These are phyloP conservation scores for Hypoxylon sp. DNA, from an alignment of 2,329 filamentous ascomycete genomes.

Conservation along the genomic window DNA sequence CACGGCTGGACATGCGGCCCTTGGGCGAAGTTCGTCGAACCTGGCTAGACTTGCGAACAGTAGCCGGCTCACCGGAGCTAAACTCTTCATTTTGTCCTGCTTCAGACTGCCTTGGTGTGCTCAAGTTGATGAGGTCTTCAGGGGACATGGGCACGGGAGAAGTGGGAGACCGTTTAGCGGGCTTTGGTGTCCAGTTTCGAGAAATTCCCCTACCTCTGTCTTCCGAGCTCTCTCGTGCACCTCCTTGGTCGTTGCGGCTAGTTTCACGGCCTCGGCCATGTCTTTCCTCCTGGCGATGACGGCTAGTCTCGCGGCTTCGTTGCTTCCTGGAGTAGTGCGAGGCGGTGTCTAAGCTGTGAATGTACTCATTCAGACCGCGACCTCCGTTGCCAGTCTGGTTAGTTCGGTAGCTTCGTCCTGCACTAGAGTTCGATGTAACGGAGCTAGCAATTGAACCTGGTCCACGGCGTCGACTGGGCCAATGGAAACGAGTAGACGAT, in stretches of 20 bases:
- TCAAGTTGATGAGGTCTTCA: slow-evolving; percentile 80
- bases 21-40: slow-evolving; percentile 52
- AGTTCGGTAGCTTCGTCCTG: slow-evolving; percentile 65
- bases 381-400: slow-evolving; percentile 64
- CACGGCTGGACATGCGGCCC: slow-evolving; percentile 60
- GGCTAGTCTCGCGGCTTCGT: slow-evolving; percentile 69
- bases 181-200: slow-evolving; percentile 75
- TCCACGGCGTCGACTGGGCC: slow-evolving; percentile 68
- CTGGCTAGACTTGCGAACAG: slow-evolving; percentile 61
- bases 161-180: slow-evolving; percentile 88
- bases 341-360: slow-evolving; percentile 86
- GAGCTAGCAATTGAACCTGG: slow-evolving; percentile 71
- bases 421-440: slow-evolving; percentile 69
- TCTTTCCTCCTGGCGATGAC: slow-evolving; percentile 61
- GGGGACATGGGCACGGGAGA: slow-evolving; percentile 96
- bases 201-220: slow-evolving; percentile 77
- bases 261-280: slow-evolving; percentile 61
- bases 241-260: slow-evolving; percentile 65
- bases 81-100: slow-evolving; percentile 50
- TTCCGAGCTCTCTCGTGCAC: slow-evolving; percentile 74
- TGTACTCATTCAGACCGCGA: slow-evolving; percentile 84
- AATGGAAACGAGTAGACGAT: slow-evolving; percentile 69
- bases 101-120: slow-evolving; percentile 60
- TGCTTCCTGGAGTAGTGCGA: slow-evolving; percentile 72
- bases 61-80: slow-evolving; percentile 59